Conservation (phyloP, 2,329 filamentous ascomycete species). For the Alternaria brassicae region DNA sequence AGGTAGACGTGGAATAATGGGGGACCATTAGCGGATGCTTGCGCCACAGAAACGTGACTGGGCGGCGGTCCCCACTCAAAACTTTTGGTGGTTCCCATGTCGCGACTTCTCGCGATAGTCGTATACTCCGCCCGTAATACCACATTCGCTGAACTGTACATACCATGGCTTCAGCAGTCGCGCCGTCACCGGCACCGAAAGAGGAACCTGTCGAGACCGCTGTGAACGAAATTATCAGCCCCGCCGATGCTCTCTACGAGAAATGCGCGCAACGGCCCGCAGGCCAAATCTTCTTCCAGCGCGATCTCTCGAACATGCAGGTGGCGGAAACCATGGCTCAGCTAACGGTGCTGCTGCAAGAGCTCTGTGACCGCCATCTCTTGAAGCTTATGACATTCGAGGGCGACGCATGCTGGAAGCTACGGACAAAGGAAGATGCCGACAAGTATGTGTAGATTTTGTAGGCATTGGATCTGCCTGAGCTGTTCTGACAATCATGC, state of each 20-base stretch:
- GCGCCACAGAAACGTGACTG: conserved; percentile 2
- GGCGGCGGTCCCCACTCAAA: conserved; percentile 13
- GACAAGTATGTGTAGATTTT: conserved; percentile 40
- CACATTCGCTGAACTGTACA: conserved; percentile 8
- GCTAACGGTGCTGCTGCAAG: conserved; percentile 42
- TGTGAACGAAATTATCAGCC: conserved; percentile 22
- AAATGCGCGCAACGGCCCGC: conserved; percentile 45
- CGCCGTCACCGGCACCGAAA: conserved; percentile 28
- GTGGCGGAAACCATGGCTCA: conserved; percentile 45
- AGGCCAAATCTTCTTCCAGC: conserved; percentile 51
- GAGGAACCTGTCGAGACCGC: conserved; percentile 20
- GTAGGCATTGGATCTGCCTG: neutral
- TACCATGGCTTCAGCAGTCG: conserved; percentile 35
- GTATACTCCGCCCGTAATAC: conserved; percentile 32
- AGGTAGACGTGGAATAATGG: neutral
- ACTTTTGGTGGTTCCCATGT: conserved; percentile 9
- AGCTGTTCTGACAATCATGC: conserved; percentile 15
- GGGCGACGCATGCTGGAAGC: conserved; percentile 48
- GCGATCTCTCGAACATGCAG: conserved; percentile 48
- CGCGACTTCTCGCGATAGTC: conserved; percentile 6
- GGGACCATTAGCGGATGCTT: neutral
- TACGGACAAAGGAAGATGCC: conserved; percentile 45
- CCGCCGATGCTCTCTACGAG: conserved; percentile 48
- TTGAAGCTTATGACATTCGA: conserved; percentile 50
- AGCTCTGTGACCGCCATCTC: conserved; percentile 46